Percentiles rank a stretch among this genome's conserved stretches.
These are phyloP conservation scores for Phlyctochytrium arcticum DNA, from an alignment of 192 early-diverging fungal genomes.

Conservation along the genomic window DNA sequence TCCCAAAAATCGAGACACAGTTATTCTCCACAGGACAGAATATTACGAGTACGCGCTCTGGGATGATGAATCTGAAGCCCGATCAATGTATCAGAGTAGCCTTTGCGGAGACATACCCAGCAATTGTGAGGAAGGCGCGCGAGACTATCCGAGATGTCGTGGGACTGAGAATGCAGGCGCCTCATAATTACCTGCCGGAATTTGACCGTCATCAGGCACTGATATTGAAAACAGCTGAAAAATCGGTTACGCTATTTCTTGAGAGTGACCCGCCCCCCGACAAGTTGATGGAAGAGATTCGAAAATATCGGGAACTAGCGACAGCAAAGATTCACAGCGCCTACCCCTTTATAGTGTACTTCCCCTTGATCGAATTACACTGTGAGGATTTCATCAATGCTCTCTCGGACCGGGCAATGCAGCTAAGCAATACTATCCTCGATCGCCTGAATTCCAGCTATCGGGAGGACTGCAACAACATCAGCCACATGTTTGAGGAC, in stretches of 20 bases:
- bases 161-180: slow-evolving; percentile 32
- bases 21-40: slow-evolving; percentile 43
- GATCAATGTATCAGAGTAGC: slow-evolving; percentile 53
- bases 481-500: slow-evolving; percentile 44
- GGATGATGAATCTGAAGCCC: slow-evolving; percentile 40
- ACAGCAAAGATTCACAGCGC: slow-evolving; percentile 42
- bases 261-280: slow-evolving; percentile 38
- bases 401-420: slow-evolving; percentile 44
- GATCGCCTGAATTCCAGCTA: slow-evolving; percentile 34
- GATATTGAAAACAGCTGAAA: slow-evolving; percentile 32
- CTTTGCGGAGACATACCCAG: slow-evolving; percentile 53
- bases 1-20: slow-evolving; percentile 57
- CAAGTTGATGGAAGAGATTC: slow-evolving; percentile 47
- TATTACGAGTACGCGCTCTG: slow-evolving; percentile 33
- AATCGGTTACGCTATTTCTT: slow-evolving; percentile 50
- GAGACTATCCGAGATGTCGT: slow-evolving; percentile 29
- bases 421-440: slow-evolving; percentile 39
- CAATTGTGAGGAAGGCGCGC: slow-evolving; percentile 37
- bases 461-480: slow-evolving; percentile 23
- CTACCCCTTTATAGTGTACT: slow-evolving; percentile 50
- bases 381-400: slow-evolving; percentile 50
- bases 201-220: slow-evolving; percentile 51
- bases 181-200: slow-evolving; percentile 41
- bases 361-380: slow-evolving; percentile 50
- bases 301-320: slow-evolving; percentile 34